Percentiles rank a stretch among this genome's conserved stretches.
phyloP scores from a whole-genome alignment of 1,139 yeast genomes.

The Saccharomyces hybrid region DNA sequence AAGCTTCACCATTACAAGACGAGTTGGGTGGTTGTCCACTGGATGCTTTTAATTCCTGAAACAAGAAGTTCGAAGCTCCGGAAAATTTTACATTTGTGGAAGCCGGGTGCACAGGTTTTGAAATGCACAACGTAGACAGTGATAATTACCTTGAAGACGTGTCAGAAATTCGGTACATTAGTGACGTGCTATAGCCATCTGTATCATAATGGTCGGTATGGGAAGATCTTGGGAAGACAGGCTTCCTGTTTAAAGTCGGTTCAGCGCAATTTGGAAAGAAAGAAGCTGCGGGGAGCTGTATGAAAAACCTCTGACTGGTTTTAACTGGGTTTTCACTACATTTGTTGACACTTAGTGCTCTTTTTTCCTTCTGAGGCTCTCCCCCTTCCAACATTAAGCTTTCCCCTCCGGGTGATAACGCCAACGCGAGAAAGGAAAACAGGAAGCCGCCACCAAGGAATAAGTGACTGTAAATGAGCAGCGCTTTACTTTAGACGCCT shows the following conservation, averaged over 20 bases:
- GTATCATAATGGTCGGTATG: neutral
- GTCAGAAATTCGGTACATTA: neutral
- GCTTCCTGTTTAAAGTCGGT: neutral
- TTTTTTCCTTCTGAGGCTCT: neutral
- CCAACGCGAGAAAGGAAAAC: neutral
- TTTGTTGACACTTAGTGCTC: neutral
- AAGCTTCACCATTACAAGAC: neutral
- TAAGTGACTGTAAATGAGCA: neutral
- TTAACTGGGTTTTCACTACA: neutral
- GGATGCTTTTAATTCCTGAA: neutral
- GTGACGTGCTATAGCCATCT: neutral
- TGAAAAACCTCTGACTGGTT: neutral
- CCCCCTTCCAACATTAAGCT: neutral
- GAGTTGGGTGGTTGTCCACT: neutral
- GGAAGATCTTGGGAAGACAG: neutral
- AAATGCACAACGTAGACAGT: neutral
- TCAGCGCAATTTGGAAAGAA: neutral
- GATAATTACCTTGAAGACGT: neutral
- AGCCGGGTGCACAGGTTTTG: neutral
- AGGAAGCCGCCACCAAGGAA: neutral
- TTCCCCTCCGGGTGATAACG: neutral
- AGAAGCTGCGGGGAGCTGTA: neutral
- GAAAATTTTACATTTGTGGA: neutral
- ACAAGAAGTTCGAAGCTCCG: conserved; percentile 1
- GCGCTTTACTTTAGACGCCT: neutral